phyloP scores from a whole-genome alignment of 345 rosid genomes.

The Boechera stricta region DNA sequence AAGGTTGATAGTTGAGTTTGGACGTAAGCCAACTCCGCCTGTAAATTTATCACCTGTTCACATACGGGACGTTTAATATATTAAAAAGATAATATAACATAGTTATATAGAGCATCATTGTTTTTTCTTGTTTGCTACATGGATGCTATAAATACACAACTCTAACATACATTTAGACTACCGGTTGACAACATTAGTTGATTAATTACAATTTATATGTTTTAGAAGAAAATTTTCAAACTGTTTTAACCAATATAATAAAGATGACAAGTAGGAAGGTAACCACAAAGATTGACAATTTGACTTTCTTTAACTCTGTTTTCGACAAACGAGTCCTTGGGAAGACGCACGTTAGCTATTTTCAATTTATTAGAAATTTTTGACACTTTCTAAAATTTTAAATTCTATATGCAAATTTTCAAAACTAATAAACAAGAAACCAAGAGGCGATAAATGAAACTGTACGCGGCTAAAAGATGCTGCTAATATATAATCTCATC shows the following conservation, averaged over 20 bases:
- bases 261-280: not conserved
- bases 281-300: constrained; percentile 22
- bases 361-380: constrained; percentile 8
- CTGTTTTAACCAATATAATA: not conserved
- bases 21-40: constrained; percentile 67
- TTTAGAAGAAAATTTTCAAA: not conserved
- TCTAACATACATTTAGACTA: not conserved
- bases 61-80: not conserved
- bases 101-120: no score
- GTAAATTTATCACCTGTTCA: constrained; percentile 67
- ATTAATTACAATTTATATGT: not conserved
- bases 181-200: not conserved
- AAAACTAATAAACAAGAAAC: not conserved
- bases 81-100: not conserved
- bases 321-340: constrained; percentile 34
- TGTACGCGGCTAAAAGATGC: not conserved
- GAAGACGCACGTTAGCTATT: constrained; percentile 26
- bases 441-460: constrained; percentile 4
- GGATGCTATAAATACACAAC: not conserved
- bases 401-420: not conserved
- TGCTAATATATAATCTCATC: constrained; percentile 12
- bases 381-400: not conserved
- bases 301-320: constrained; percentile 25
- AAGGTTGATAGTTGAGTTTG: constrained; percentile 65
- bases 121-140: not conserved